Evolutionary conservation across 192 early-diverging fungal species (phyloP), one percentile per base, ranked within the genome.

Genomic region (Backusella tuberculispora): DNA sequence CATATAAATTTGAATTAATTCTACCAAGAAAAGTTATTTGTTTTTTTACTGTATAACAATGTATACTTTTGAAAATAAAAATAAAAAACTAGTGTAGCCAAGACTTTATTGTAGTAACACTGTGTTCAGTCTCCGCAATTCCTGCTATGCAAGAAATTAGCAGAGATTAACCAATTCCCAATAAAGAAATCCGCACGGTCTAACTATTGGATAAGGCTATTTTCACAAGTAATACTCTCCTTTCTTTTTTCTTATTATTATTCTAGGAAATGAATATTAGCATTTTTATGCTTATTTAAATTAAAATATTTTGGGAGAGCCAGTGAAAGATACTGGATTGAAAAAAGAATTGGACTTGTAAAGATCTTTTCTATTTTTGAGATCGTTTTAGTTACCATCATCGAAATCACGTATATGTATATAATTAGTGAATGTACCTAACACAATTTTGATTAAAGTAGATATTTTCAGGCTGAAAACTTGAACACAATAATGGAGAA

Each of bases 121-220:
- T 60, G 26, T 24, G 9, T 60, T 60, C 21, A 12, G 24, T 24
- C 53, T 24, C 53, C 53, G 53, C 53, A 60, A 19, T 12, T 24
- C 12, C 21, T 13, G 21, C 9, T 24, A 19, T 60, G 53, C 53
- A 26, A 26, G 26, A 56, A 24, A 60, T 26, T 5, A 60, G 26
- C 13, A 60, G 53, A 60, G 21, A 26, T 60, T 24, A 60, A 60
- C 53, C 53, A 60, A 60, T 26, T 26, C 19, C 53, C 53, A 26
- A 60, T 60, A 60, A 60, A 60, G 53, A 60, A 60, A 60, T 10
- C 53, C 9, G 21, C 53, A 60, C 53, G 10, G 21, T 60, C 53
- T 14, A 12, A 10, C 4, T 24, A 60, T 60, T 26, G 21, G 53
- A 60, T 26, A 24, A 60, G 10, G 21, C 3, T 24, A 12, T 60